Conservation (phyloP, 2,329 filamentous ascomycete genomes). For the Aspergillus neotritici region DNA sequence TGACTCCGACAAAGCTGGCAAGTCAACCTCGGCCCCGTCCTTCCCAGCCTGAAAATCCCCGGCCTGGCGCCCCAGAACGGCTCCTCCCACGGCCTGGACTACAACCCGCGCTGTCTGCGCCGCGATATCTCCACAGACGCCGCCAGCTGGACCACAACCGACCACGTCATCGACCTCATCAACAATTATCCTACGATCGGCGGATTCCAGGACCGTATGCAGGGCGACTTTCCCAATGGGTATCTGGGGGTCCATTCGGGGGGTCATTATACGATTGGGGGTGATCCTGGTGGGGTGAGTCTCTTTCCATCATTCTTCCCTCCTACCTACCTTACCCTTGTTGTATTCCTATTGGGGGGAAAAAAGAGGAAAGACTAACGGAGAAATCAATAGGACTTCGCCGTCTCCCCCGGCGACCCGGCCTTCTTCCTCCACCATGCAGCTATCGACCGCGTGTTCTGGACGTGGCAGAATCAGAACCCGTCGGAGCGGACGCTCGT, state of each 20-base stretch:
- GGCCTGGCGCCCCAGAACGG: slow-evolving; percentile 10
- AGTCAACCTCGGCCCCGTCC: slow-evolving; percentile 14
- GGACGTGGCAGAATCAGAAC: slow-evolving; percentile 44
- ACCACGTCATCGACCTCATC: slow-evolving; percentile 17
- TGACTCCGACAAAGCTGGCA: too few species aligned
- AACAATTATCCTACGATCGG: slow-evolving; percentile 18
- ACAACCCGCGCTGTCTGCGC: slow-evolving; percentile 29
- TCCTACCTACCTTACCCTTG: too few species aligned
- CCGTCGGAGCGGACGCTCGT: slow-evolving; percentile 3
- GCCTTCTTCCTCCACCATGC: slow-evolving; percentile 45
- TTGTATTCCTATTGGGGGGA: too few species aligned
- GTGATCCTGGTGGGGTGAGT: slow-evolving; percentile 35
- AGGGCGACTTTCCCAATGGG: slow-evolving; percentile 26
- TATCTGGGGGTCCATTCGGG: slow-evolving; percentile 40
- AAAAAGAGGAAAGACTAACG: background rate
- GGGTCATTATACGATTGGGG: slow-evolving; percentile 44
- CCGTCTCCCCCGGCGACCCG: slow-evolving; percentile 41
- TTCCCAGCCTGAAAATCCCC: slow-evolving; percentile 18
- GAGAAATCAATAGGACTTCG: slow-evolving; percentile 32
- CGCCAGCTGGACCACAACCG: slow-evolving; percentile 15
- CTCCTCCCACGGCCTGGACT: slow-evolving; percentile 12
- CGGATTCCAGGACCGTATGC: slow-evolving; percentile 16
- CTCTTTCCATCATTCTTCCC: background rate
- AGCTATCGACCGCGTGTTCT: slow-evolving; percentile 43
- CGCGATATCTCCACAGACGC: slow-evolving; percentile 22